Evolutionary conservation across 1,284 basidiomycete species (phyloP).

Genomic region (Trichosporon faecale): DNA sequence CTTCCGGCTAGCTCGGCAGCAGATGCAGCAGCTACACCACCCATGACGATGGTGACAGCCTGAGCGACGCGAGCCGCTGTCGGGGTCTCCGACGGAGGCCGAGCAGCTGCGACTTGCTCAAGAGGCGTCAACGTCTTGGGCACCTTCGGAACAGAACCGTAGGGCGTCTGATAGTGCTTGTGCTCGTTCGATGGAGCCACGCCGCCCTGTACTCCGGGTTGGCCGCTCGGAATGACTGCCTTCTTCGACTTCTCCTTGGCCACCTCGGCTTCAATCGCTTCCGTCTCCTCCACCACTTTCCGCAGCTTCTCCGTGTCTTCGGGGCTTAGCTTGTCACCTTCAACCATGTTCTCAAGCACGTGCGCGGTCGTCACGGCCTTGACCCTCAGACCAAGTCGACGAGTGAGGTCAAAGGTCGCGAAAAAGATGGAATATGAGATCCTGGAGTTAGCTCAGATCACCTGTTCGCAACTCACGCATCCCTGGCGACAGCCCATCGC

Average conservation of each 20-base stretch:
- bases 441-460: constrained; percentile 18
- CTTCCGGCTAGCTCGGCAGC: constrained; percentile 43
- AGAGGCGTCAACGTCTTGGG: constrained; percentile 2
- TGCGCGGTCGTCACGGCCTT: constrained; percentile 25
- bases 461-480: constrained; percentile 36
- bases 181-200: not conserved
- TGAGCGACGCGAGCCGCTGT: constrained; percentile 47
- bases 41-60: constrained; percentile 47
- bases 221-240: not conserved
- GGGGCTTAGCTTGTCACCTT: not conserved
- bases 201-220: not conserved
- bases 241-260: constrained; percentile 8
- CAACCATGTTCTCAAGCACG: not conserved
- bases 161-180: not conserved
- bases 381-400: constrained; percentile 44
- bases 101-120: constrained; percentile 11
- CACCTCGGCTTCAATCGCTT: not conserved
- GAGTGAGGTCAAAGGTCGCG: constrained; percentile 49
- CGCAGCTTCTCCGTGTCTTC: not conserved
- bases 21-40: constrained; percentile 45
- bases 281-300: not conserved
- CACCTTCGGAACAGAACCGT: not conserved
- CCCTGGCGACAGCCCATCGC: constrained; percentile 45
- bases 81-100: constrained; percentile 28
- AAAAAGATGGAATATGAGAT: constrained; percentile 50